A percentile compares a stretch with the other conserved stretches of the same genome.
Evolutionary conservation across 257 asterid genomes (phyloP).

Genomic region (Salvia rosmarinus): DNA sequence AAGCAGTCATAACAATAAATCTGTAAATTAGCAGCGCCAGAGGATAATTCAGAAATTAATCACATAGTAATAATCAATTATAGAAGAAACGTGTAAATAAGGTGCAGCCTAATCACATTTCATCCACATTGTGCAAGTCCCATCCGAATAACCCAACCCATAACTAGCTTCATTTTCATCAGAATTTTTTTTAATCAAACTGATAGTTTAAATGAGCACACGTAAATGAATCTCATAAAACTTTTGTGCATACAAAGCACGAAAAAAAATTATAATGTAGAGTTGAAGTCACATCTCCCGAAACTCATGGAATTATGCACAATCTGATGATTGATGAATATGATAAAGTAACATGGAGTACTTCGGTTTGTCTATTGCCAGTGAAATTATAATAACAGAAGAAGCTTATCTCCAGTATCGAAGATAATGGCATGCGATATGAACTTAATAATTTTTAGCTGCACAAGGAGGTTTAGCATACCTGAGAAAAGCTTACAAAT

Average conservation of each 20-base stretch:
- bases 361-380: neutral
- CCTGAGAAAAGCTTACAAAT: constrained; percentile 81
- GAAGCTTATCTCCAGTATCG: constrained; percentile 16
- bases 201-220: neutral
- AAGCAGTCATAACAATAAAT: constrained; percentile 9
- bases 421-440: constrained; percentile 9
- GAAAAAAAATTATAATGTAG: neutral
- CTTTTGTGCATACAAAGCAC: neutral
- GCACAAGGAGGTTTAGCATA: constrained; percentile 31
- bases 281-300: neutral
- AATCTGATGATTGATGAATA: neutral
- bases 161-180: neutral
- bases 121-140: neutral
- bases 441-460: constrained; percentile 4
- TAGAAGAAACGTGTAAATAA: neutral
- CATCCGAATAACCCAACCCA: neutral
- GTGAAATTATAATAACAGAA: neutral
- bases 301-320: neutral
- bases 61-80: neutral
- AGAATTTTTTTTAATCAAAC: neutral
- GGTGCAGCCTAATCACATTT: neutral
- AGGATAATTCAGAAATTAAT: constrained; percentile 3
- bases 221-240: neutral
- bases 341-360: constrained; percentile 4
- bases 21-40: neutral